These are phyloP conservation scores for Russula foetens DNA, from an alignment of 768 basidiomycete genomes.

Conservation along the genomic window DNA sequence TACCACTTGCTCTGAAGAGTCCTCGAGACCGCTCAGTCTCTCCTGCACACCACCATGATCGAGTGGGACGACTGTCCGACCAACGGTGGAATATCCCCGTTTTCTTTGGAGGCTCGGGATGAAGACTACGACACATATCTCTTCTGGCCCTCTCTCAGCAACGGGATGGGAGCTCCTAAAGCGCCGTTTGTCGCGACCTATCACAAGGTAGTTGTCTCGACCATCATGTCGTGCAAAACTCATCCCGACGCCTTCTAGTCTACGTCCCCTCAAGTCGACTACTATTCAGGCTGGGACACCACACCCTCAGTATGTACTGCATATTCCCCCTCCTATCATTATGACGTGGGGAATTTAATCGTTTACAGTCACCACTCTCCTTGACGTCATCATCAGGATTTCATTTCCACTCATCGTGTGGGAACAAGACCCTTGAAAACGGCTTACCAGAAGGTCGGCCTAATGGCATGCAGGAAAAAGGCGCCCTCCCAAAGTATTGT, in stretches of 20 bases:
- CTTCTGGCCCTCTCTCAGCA: conserved; percentile 16
- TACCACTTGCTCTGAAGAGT: neutral
- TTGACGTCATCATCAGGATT: neutral
- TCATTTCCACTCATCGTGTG: neutral
- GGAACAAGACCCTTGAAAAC: neutral
- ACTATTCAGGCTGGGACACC: conserved; percentile 6
- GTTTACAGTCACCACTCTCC: conserved; percentile 1
- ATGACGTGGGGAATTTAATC: neutral
- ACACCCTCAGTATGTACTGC: conserved; percentile 1
- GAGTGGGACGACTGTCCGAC: neutral
- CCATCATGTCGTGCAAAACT: neutral
- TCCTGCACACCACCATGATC: neutral
- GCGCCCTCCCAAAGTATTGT: neutral
- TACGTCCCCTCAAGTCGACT: neutral
- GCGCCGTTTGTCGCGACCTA: neutral
- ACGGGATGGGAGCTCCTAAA: neutral
- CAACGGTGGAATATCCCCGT: neutral
- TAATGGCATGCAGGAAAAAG: neutral
- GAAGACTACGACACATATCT: conserved; percentile 19
- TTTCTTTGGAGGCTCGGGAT: conserved; percentile 4
- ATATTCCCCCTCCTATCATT: neutral
- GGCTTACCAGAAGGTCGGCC: too few species aligned
- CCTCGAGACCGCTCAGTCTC: neutral
- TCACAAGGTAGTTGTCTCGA: neutral
- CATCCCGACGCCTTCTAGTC: neutral